Conservation (phyloP, 306 rosid genomes). For the Pterocarpus macrocarpus region DNA sequence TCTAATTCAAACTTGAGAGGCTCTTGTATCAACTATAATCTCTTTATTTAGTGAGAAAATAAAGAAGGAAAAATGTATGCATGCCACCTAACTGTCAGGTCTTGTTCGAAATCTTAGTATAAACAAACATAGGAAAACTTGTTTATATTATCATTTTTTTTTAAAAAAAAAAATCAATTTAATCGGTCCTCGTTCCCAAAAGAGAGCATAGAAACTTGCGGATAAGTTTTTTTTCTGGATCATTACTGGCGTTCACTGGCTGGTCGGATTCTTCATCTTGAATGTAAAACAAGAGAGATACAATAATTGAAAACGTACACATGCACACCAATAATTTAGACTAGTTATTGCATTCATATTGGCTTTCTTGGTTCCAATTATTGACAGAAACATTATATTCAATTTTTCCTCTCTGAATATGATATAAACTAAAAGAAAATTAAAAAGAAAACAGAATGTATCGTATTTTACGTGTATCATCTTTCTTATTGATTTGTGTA, state of each 20-base stretch:
- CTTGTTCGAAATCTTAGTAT: slow-evolving; percentile 47
- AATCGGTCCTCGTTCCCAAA: slow-evolving; percentile 29
- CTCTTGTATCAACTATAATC: not conserved
- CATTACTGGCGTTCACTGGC: slow-evolving; percentile 36
- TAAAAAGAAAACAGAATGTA: not conserved
- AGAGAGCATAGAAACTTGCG: slow-evolving; percentile 46
- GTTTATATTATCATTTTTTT: not conserved
- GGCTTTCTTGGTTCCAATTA: not conserved
- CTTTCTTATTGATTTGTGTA: not conserved
- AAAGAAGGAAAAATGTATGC: not conserved
- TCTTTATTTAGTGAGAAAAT: not conserved
- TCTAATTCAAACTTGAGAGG: slow-evolving; percentile 39
- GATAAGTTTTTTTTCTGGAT: slow-evolving; percentile 50
- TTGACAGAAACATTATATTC: slow-evolving; percentile 3
- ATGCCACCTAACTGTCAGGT: slow-evolving; percentile 48
- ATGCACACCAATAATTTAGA: slow-evolving; percentile 10
- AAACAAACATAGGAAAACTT: slow-evolving; percentile 35
- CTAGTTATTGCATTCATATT: slow-evolving; percentile 22
- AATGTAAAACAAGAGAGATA: slow-evolving; percentile 19
- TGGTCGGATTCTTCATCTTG: slow-evolving; percentile 47
- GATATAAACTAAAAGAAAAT: not conserved
- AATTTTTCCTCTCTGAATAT: not conserved
- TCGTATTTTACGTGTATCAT: not conserved
- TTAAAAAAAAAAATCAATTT: not conserved
- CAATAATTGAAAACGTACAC: slow-evolving; percentile 42